Conservation (phyloP, 1,284 basidiomycete species). For the Boletus semigastroideus region DNA sequence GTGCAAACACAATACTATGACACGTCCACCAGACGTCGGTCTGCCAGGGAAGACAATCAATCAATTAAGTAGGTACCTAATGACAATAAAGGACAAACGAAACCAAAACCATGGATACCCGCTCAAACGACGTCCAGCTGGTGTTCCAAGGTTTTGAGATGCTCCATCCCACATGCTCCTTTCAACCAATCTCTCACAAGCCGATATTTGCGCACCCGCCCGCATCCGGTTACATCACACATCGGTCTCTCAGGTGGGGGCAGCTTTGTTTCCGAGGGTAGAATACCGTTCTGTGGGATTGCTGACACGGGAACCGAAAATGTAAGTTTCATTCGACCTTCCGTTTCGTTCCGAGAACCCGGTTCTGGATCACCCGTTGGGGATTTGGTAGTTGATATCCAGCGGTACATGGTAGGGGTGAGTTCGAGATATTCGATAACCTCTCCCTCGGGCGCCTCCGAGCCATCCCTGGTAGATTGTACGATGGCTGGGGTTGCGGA, state of each 20-base stretch:
- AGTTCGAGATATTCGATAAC: slow-evolving; percentile 34
- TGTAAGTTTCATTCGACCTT: slow-evolving; percentile 40
- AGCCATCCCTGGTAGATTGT: slow-evolving; percentile 31
- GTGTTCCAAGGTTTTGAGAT: slow-evolving; percentile 54
- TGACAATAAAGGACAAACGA: background rate
- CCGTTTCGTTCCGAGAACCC: slow-evolving; percentile 1
- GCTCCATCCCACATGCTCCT: slow-evolving; percentile 56
- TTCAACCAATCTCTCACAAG: slow-evolving; percentile 47
- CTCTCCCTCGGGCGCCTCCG: slow-evolving; percentile 33
- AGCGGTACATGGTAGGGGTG: slow-evolving; percentile 58
- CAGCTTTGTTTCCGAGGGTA: slow-evolving; percentile 1
- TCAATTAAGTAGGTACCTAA: too few relatives aligned
- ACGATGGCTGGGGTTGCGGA: slow-evolving; percentile 32
- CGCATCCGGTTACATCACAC: slow-evolving; percentile 52
- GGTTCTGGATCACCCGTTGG: slow-evolving; percentile 2
- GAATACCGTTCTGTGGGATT: slow-evolving; percentile 23
- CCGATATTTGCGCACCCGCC: slow-evolving; percentile 48
- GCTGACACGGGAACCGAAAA: slow-evolving; percentile 53
- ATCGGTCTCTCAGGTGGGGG: slow-evolving; percentile 17
- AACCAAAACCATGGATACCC: background rate
- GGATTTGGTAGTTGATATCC: slow-evolving; percentile 52
- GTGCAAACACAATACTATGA: too few relatives aligned
- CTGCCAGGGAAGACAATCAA: too few relatives aligned
- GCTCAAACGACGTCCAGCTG: slow-evolving; percentile 19
- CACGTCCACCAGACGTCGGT: too few relatives aligned